These are phyloP conservation scores for Aureobasidium melanogenum DNA, from an alignment of 2,329 filamentous ascomycete species.

Conservation along the genomic window DNA sequence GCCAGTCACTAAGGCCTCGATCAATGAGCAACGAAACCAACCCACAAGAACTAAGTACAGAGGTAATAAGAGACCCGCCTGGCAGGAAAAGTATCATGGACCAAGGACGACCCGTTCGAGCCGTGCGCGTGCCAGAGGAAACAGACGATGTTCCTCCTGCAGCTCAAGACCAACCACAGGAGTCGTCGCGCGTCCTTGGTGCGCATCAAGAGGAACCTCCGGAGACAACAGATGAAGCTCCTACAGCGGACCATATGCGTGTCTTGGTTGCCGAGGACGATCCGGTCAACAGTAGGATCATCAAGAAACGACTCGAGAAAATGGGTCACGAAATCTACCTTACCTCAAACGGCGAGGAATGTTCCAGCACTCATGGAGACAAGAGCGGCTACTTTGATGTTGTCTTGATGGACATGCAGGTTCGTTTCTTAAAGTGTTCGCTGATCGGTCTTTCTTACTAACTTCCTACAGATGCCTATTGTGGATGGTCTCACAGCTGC, in stretches of 20 bases:
- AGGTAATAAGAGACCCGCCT: conserved; percentile 21
- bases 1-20: background rate
- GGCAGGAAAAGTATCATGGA: conserved; percentile 31
- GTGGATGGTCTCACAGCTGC: conserved; percentile 75
- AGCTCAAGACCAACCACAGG: conserved; percentile 3
- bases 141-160: background rate
- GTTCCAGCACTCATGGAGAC: conserved; percentile 60
- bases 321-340: conserved; percentile 62
- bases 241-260: conserved; percentile 38
- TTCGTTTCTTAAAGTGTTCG: conserved; percentile 31
- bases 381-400: conserved; percentile 59
- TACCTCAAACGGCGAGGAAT: conserved; percentile 78
- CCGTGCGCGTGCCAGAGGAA: conserved; percentile 41
- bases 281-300: conserved; percentile 73
- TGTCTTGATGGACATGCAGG: conserved; percentile 89
- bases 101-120: conserved; percentile 34
- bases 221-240: conserved; percentile 14
- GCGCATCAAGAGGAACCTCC: conserved; percentile 12
- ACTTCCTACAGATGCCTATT: conserved; percentile 67
- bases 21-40: conserved; percentile 16
- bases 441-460: conserved; percentile 10
- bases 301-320: conserved; percentile 72
- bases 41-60: background rate
- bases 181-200: background rate
- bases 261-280: conserved; percentile 83